Evolutionary conservation across 2,329 filamentous ascomycete species (phyloP), one percentile per base, ranked within the genome.

Genomic region (Teratosphaeria epicoccoides): DNA sequence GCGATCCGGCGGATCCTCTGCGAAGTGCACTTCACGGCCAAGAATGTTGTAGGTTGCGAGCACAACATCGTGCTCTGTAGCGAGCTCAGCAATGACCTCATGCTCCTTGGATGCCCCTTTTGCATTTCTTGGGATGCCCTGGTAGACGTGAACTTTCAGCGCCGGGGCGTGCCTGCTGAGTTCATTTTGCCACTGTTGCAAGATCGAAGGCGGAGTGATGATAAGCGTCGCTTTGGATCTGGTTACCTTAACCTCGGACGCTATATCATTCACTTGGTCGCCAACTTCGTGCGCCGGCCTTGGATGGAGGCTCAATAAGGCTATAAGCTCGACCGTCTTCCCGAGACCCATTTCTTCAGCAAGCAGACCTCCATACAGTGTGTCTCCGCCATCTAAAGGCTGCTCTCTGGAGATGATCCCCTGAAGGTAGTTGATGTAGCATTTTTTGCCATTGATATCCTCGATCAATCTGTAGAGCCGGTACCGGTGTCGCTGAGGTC

Each of bases 281-380:
- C 24, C 25, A 7, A 48, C 25, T 49, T 63, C 64, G 14, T 66
- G 43, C 23, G 60, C 57, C 9, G 58, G 52, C 25, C 78, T 76
- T 37, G 66, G 72, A 62, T 91, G 81, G 23, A 85, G 71, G 6
- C 80, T 72, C n/a, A 89, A 79, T 10, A 91, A 72, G 3, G 83
- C 77, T 44, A 89, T 80, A 2, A 87, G 74, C 68, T 91, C 87
- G 2, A 90, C 73, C 0, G 87, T 91, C 66, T 91, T 91, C 1
- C 87, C 87, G 1, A 91, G 71, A 0, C 87, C 87, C 87, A 91
- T 91, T 66, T 91, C 87, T 62, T 91, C 87, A 0, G 85, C 82
- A 4, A 91, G 70, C 46, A 88, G 83, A 0, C 85, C 85, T 2
- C 82, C 82, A 29, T 62, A 67, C 1, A 75, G 52, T 14, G 61